These are phyloP conservation scores for Allomyces javanicus DNA, from an alignment of 192 early-diverging fungal genomes.

Conservation along the genomic window DNA sequence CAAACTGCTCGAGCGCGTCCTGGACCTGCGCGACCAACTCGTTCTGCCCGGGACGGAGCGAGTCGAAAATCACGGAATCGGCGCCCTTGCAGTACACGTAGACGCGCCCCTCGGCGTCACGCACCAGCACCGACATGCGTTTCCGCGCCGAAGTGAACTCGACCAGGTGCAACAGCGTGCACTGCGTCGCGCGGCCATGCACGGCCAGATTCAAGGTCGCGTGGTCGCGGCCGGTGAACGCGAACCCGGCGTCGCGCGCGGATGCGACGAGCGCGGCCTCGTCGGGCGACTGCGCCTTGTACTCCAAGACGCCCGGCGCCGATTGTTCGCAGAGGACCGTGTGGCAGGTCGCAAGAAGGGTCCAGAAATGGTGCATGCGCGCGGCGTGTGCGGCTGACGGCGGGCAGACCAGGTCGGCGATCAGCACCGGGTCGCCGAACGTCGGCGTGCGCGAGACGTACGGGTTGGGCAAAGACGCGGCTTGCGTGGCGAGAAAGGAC, in stretches of 20 bases:
- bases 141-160: conserved; percentile 91
- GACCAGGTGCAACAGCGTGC: conserved; percentile 45
- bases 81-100: conserved; percentile 84
- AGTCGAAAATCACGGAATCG: conserved; percentile 77
- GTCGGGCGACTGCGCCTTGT: conserved; percentile 44
- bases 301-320: conserved; percentile 11
- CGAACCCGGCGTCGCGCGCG: conserved; percentile 30
- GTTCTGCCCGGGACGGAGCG: conserved; percentile 52
- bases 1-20: conserved; percentile 68
- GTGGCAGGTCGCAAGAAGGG: conserved; percentile 40
- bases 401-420: conserved; percentile 1
- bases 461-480: too few relatives aligned
- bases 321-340: conserved; percentile 29
- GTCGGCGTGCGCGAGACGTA: not conserved
- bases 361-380: conserved; percentile 26
- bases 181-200: conserved; percentile 12
- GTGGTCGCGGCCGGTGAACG: conserved; percentile 12
- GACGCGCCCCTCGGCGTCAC: conserved; percentile 48
- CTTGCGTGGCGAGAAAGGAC: too few relatives aligned
- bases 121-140: conserved; percentile 82
- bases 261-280: conserved; percentile 44
- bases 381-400: conserved; percentile 4
- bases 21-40: conserved; percentile 43
- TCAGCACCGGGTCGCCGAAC: conserved; percentile 25
- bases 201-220: not conserved